Base-by-base conservation (phyloP, 768 basidiomycete genomes). In the Trametes maxima region DNA sequence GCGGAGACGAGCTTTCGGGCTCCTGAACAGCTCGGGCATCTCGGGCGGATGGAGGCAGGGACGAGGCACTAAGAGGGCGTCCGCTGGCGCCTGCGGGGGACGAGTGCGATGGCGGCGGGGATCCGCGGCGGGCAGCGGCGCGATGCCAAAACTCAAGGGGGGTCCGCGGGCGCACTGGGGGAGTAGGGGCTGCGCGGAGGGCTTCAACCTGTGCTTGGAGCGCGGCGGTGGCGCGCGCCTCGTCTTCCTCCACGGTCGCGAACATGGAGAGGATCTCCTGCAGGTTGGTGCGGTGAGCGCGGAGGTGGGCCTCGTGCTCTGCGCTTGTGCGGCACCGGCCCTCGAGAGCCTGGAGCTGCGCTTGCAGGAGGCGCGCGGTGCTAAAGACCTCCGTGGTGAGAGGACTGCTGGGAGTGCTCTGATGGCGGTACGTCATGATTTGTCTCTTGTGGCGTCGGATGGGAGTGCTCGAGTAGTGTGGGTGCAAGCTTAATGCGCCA, bases 191-290 rank as follows among this genome's bases (percentile, higher is more conserved):
- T 8, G 13, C 10, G 40, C 57, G 57, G 48, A 58, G 40, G 48
- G 48, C 48, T 19, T 16, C 48, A 47, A 58, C 48, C 4, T 48
- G 50, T 12, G 12, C n/a, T 5, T 19, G n/a, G 28, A 67, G 63
- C 40, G 58, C 62, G 37, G 47, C 43, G 47, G 64, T 65, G 46
- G 53, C 55, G 39, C 40, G 35, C 47, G 45, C 54, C 61, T 65
- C 67, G 33, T 39, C 54, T 28, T 54, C 59, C 64, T 60, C 67
- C 22, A 56, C 55, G 61, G 59, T 50, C 56, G 60, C 51, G 59
- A 67, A 42, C 14, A 51, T 16, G 54, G 48, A 36, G 33, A 65
- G 52, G 48, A 58, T 56, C 33, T 54, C 62, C 33, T 52, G 47
- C 40, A 67, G 57, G 25, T 64, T 56, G 16, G 19, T 24, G 24